Base-by-base conservation (phyloP, 345 rosid species). In the Eucalyptus regnans region DNA sequence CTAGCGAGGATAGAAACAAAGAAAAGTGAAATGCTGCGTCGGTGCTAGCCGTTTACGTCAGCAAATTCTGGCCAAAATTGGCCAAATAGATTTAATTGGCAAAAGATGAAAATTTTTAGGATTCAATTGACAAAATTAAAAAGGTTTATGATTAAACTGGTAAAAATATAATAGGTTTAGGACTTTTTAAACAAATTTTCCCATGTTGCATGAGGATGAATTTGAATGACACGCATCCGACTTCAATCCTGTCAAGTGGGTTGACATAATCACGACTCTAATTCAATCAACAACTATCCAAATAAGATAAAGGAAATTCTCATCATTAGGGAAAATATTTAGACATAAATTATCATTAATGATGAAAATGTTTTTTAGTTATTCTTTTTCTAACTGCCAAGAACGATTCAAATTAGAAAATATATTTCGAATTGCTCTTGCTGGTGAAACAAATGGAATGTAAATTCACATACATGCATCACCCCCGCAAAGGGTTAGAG, bases 1-100 rank as follows among this genome's bases (percentile, higher is more conserved):
- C 20, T 51, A 16, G 20, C 1, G 0, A 51, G 54, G 20, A 51
- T 51, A 51, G 54, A 51, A 51, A 51, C 20, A 51, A 51, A 16
- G 54, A 51, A 51, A 51, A 51, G 20, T 51, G 54, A 51, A 51
- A 51, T 3, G 54, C 4, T 51, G 1, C 0, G 3, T 51, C 0
- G 1, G 4, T 50, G 52, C 18, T 0, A 0, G 8, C 20, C 1
- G 0, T 16, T 51, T 51, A 51, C 1, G 2, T 51, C 1, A 6
- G 7, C 2, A 51, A 51, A 51, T 51, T 51, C 0, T 17, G 4
- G 54, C 8, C 0, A 51, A 51, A 51, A 51, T 51, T 51, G 22
- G 22, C 22, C 3, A 3, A 3, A 51, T 51, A 17, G 54, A 51
- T 17, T 51, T 1, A 7, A 51, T 51, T 17, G 22, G 8, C 8